Base-by-base conservation (phyloP, 371 early-diverging fungal species). In the Amoeboaphelidium protococcarum region DNA sequence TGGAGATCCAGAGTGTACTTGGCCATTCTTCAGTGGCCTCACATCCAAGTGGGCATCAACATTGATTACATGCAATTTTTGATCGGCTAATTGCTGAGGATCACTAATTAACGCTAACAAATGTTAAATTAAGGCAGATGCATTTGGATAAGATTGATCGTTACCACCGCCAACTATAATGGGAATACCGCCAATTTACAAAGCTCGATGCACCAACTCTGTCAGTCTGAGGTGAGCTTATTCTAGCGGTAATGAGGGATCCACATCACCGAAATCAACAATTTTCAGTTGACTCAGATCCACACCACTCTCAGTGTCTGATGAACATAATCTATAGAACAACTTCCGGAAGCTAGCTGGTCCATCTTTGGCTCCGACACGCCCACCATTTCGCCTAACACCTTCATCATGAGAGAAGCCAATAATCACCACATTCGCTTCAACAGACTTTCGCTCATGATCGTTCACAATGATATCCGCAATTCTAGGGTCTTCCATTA, bases 11-110 rank as follows among this genome's bases (percentile, higher is more conserved):
- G 50, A 50, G 23, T 50, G 50, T 12, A 22, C 20, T 3, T 10
- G 3, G 1, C 23, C 50, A 31, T 10, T 24, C 40, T 12, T 31
- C 25, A 50, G 6, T 24, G 48, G 50, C 1, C 50, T 42, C 12
- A 50, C 50, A 40, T 50, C 50, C n/a, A 50, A n/a, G 26, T 50
- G 50, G n/a, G 50, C 50, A 37, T 50, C 50, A 31, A 50, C 45
- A 26, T 50, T 50, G 26, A 50, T 50, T 23, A 50, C 50, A 12
- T 24, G n/a, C 26, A 50, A 4, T 2, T 12, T 25, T 26, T 22
- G 41, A 12, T 24, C 0, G 13, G 48, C 6, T 6, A 23, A 13
- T 23, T 23, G 21, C 2, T 25, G 19, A n/a, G n/a, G n/a, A n/a
- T n/a, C n/a, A n/a, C n/a, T n/a, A n/a, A n/a, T n/a, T n/a, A n/a